Evolutionary conservation across 2,329 filamentous ascomycete species (phyloP), one percentile per base, ranked within the genome.

Genomic region (Diaporthe sp.): DNA sequence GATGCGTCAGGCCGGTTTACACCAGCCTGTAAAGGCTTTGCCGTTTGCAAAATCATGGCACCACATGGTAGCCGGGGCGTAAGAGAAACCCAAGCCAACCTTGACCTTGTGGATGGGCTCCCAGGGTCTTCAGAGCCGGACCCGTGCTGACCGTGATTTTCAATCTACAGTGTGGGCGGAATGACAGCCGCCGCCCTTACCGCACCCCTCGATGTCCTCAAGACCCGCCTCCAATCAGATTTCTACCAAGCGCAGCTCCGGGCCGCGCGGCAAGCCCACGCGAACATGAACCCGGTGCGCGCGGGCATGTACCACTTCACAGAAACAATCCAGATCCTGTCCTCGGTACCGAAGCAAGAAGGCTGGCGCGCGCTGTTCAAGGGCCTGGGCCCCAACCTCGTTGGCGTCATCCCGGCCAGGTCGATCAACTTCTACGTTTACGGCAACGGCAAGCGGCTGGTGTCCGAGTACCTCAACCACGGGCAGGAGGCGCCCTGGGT

Each of bases 341-440:
- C 90, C 77, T 91, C 93, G 35, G 95, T 98, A 9, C 94, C 96
- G 78, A 91, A 91, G 68, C 86, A 91, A 27, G 96, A 98, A 82
- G 96, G 96, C 30, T 93, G 92, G 86, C 91, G 95, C 69, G 96
- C 95, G 15, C 88, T 98, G 5, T 98, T 98, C 88, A 97, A 97
- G 82, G 96, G 96, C 30, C 88, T 98, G 4, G 96, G 95, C 0
- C 96, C 96, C 0, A 98, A 97, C 82, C 88, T 98, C 10, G 88
- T 97, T 10, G 96, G 96, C 73, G 95, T 98, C 3, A 93, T 98
- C 12, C 96, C 96, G 1, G 96, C 96, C 25, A 89, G 95, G 75
- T 93, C 94, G 70, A 98, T 98, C 84, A 97, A 97, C 83, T 98
- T 98, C 83, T 98, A 93, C 85, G 92, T 94, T 19, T 98, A 98